Conservation (phyloP, 2,329 filamentous ascomycete species). For the Polytolypa hystricis region DNA sequence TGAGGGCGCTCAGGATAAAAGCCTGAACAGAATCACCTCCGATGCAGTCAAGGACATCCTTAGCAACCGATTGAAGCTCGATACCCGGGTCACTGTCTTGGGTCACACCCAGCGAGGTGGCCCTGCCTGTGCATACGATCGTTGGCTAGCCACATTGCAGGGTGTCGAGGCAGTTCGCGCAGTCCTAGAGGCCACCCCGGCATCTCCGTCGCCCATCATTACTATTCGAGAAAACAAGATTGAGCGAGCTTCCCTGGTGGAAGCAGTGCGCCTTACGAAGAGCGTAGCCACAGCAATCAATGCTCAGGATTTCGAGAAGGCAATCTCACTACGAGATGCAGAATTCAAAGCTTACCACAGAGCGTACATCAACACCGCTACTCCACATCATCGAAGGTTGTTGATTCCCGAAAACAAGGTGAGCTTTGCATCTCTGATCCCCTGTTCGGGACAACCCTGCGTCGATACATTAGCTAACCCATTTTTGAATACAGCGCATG, state of each 20-base stretch:
- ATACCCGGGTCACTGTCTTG: slow-evolving; percentile 88
- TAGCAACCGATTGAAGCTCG: slow-evolving; percentile 67
- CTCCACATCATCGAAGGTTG: slow-evolving; percentile 60
- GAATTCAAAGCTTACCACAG: slow-evolving; percentile 90
- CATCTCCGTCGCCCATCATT: slow-evolving; percentile 87
- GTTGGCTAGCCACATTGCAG: slow-evolving; percentile 84
- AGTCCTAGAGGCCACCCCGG: slow-evolving; percentile 76
- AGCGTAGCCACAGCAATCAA: slow-evolving; percentile 72
- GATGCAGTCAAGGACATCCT: slow-evolving; percentile 77
- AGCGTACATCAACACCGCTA: slow-evolving; percentile 84
- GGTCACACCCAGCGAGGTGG: slow-evolving; percentile 97
- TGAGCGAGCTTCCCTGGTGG: slow-evolving; percentile 73
- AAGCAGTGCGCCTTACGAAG: slow-evolving; percentile 79
- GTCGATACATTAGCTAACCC: too few species aligned
- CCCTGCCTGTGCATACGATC: slow-evolving; percentile 82
- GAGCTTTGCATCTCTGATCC: slow-evolving; percentile 25
- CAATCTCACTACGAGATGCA: slow-evolving; percentile 79
- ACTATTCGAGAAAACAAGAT: slow-evolving; percentile 98
- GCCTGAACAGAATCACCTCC: slow-evolving; percentile 74
- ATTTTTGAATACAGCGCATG: slow-evolving; percentile 72
- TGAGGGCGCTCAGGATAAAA: slow-evolving; percentile 78
- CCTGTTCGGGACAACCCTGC: too few species aligned
- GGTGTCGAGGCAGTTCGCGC: slow-evolving; percentile 90
- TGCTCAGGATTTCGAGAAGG: slow-evolving; percentile 71
- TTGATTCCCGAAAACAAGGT: slow-evolving; percentile 61